Conservation (phyloP, 192 early-diverging fungal species). For the Jimgerdemannia lactiflua region DNA sequence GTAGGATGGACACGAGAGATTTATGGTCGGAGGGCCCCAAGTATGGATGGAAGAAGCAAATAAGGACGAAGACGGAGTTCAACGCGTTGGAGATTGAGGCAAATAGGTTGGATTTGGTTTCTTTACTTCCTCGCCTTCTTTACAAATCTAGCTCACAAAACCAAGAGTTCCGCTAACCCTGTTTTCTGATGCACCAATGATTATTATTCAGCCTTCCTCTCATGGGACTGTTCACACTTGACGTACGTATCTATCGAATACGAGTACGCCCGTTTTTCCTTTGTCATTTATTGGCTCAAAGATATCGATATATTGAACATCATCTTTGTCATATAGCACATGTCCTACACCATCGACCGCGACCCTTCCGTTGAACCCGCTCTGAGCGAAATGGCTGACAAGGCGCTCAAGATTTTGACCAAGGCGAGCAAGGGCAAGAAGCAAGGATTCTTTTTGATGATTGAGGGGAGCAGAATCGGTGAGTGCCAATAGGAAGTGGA, state of each 20-base stretch:
- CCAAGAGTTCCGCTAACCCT: too few species aligned
- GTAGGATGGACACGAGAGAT: constrained; percentile 75
- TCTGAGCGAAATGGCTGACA: constrained; percentile 79
- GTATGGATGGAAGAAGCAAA: constrained; percentile 60
- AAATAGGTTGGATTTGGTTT: constrained; percentile 8
- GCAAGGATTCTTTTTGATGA: constrained; percentile 93
- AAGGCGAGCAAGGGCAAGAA: constrained; percentile 43
- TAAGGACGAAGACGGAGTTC: constrained; percentile 59
- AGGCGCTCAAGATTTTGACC: constrained; percentile 76
- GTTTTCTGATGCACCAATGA: too few species aligned
- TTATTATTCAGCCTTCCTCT: constrained; percentile 52
- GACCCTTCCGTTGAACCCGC: constrained; percentile 66
- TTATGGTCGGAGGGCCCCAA: constrained; percentile 53
- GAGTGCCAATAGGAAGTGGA: not conserved
- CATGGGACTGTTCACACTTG: constrained; percentile 73
- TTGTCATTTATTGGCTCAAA: not conserved
- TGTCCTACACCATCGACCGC: constrained; percentile 92
- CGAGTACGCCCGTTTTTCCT: not conserved
- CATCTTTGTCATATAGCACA: constrained; percentile 52
- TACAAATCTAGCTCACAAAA: not conserved
- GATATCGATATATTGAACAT: not conserved
- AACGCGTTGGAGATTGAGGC: constrained; percentile 37
- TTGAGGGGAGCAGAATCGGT: constrained; percentile 91
- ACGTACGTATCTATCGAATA: constrained; percentile 29
- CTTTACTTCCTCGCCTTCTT: not conserved